Evolutionary conservation across 768 basidiomycete genomes (phyloP).

Genomic region (Xerocomellus intermedius): DNA sequence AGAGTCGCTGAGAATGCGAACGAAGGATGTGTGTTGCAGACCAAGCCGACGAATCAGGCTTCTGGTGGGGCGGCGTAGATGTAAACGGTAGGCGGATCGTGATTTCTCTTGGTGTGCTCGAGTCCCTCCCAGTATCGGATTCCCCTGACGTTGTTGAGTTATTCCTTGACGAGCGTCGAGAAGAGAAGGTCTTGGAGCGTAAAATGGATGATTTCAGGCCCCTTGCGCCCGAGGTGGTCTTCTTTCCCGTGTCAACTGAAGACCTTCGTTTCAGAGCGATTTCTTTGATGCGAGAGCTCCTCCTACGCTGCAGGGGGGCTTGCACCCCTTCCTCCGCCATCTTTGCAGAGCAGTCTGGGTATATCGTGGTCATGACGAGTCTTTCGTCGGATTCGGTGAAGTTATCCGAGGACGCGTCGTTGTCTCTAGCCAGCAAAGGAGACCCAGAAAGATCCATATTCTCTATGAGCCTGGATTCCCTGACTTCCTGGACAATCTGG

Average conservation of each 20-base stretch:
- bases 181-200: constrained; percentile 11
- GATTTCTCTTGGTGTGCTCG: constrained; percentile 10
- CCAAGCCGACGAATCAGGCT: not conserved
- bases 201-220: constrained; percentile 9
- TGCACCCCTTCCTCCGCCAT: not conserved
- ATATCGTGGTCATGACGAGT: not conserved
- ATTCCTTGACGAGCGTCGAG: not conserved
- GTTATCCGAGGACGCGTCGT: not conserved
- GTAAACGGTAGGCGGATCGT: constrained; percentile 27
- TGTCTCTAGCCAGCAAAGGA: constrained; percentile 15
- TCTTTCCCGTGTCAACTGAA: constrained; percentile 1
- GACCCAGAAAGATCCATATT: constrained; percentile 29
- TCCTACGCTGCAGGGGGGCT: constrained; percentile 11
- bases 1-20: constrained; percentile 24
- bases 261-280: constrained; percentile 13
- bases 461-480: constrained; percentile 25
- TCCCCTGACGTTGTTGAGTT: not conserved
- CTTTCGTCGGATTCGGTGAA: not conserved
- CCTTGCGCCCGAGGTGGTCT: not conserved
- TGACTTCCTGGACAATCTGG: not conserved
- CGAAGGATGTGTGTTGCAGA: constrained; percentile 25
- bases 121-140: not conserved
- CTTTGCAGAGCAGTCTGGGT: not conserved
- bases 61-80: constrained; percentile 15
- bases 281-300: constrained; percentile 25